phyloP scores from a whole-genome alignment of 129 eudicot genomes.

The Pulicaria dysenterica region DNA sequence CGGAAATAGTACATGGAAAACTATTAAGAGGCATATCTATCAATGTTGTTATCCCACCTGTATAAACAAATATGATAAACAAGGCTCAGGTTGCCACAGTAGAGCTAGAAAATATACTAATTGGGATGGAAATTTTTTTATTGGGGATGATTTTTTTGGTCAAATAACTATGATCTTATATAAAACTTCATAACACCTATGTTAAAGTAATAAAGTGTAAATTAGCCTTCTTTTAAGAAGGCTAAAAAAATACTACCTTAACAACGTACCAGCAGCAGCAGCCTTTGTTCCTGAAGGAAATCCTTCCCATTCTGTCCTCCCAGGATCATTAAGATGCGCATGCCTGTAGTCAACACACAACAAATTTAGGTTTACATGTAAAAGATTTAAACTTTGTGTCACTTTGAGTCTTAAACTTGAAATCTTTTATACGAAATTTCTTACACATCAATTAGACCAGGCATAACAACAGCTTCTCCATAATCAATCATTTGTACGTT shows the following conservation, averaged over 20 bases:
- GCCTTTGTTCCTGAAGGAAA: slow-evolving; percentile 99
- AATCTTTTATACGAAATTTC: slow-evolving; percentile 26
- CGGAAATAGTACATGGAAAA: slow-evolving; percentile 77
- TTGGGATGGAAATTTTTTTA: neutral
- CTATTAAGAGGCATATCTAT: slow-evolving; percentile 98
- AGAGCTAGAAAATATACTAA: neutral
- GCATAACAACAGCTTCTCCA: slow-evolving; percentile 98
- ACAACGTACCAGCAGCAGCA: slow-evolving; percentile 87
- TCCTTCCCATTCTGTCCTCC: slow-evolving; percentile 97
- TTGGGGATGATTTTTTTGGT: too few relatives aligned
- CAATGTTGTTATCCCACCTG: slow-evolving; percentile 96
- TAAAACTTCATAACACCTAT: neutral
- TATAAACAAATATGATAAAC: slow-evolving; percentile 3
- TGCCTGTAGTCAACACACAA: slow-evolving; percentile 55
- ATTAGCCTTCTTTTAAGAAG: neutral
- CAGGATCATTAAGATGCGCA: slow-evolving; percentile 97
- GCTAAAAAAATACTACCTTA: neutral
- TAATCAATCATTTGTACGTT: slow-evolving; percentile 60
- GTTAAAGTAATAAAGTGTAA: neutral
- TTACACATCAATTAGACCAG: slow-evolving; percentile 97
- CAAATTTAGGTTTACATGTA: slow-evolving; percentile 1
- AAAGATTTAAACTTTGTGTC: slow-evolving; percentile 1
- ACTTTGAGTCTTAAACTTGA: slow-evolving; percentile 13
- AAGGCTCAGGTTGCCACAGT: neutral
- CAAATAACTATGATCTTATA: too few relatives aligned